These are phyloP conservation scores for Sparassis latifolia DNA, from an alignment of 1,284 basidiomycete species.

Conservation along the genomic window DNA sequence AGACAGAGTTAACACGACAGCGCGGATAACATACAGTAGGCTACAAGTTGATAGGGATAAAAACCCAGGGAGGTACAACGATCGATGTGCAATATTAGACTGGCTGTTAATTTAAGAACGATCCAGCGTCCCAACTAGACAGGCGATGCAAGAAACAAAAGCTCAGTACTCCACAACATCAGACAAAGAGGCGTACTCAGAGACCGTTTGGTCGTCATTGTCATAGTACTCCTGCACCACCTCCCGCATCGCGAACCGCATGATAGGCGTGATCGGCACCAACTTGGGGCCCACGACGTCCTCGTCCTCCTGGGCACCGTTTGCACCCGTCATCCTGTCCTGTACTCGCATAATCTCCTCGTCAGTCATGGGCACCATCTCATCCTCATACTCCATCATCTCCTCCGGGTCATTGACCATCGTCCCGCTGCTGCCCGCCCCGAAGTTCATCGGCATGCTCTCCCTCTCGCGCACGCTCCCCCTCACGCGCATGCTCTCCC, in stretches of 20 bases:
- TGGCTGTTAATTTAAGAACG: neutral
- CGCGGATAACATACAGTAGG: no score
- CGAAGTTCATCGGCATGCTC: constrained; percentile 27
- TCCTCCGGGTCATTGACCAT: constrained; percentile 26
- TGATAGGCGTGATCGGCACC: constrained; percentile 68
- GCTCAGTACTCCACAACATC: constrained; percentile 65
- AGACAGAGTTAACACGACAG: no score
- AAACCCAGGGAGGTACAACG: no score
- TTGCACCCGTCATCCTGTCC: constrained; percentile 23
- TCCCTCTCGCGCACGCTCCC: constrained; percentile 24
- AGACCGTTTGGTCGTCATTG: constrained; percentile 64
- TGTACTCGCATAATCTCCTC: constrained; percentile 25
- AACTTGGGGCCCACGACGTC: constrained; percentile 65
- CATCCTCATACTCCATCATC: constrained; percentile 23
- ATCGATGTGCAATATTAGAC: neutral
- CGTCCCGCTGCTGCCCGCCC: constrained; percentile 31
- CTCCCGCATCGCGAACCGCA: constrained; percentile 73
- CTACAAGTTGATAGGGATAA: no score
- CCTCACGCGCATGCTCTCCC: constrained; percentile 21
- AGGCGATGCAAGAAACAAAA: neutral
- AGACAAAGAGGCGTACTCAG: constrained; percentile 65
- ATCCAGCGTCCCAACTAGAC: neutral
- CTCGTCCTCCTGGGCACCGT: constrained; percentile 34
- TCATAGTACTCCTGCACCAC: constrained; percentile 76
- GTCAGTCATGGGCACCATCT: constrained; percentile 26